Base-by-base conservation (phyloP, 257 asterid genomes). In the Marsdenia floribunda region DNA sequence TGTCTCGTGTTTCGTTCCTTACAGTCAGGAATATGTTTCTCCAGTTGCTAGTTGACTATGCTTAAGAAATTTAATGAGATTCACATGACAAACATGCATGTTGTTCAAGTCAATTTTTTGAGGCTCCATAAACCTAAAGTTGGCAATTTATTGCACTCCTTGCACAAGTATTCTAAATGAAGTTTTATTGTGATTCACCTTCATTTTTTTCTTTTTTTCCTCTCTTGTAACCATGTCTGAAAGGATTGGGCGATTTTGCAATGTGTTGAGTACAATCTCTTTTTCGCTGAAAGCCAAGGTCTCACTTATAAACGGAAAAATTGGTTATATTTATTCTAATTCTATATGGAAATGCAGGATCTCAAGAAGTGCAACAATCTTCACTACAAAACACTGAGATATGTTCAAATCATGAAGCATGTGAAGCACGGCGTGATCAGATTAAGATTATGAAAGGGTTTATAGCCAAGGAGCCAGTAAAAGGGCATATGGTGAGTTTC, bases 391-490 rank as follows among this genome's bases (percentile, higher is more conserved):
- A 86, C 15, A 80, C 80, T 13, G 89, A 90, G 47, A 78, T 94
- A 71, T 89, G 99, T 76, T 85, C 93, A 37, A 85, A 88, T 83
- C 99, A 94, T 59, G 97, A 88, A 74, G 88, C 75, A 11, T 94
- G 97, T 42, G 97, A 94, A 80, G 83, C 87, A 16, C 96, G 97
- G 35, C 88, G 88, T 26, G 82, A 83, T 37, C 90, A 84, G 80
- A 90, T 94, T 82, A 91, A 90, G 85, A 82, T 87, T 87, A 94
- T 91, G 14, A 92, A 90, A 85, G 97, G 99, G 61, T 94, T 89
- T 77, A 75, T 82, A 49, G 96, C 97, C 29, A 92, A 85, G 91
- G 97, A 94, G 86, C 96, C 88, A 37, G 88, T 90, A 19, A 94
- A 86, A 83, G 99, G 99, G 78, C 97, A 90, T 78, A 88, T 90